A percentile compares a stretch with the other conserved stretches of the same genome.
Conservation (phyloP, 139 green algal species). For the Auxenochlorella pyrenoidosa region DNA sequence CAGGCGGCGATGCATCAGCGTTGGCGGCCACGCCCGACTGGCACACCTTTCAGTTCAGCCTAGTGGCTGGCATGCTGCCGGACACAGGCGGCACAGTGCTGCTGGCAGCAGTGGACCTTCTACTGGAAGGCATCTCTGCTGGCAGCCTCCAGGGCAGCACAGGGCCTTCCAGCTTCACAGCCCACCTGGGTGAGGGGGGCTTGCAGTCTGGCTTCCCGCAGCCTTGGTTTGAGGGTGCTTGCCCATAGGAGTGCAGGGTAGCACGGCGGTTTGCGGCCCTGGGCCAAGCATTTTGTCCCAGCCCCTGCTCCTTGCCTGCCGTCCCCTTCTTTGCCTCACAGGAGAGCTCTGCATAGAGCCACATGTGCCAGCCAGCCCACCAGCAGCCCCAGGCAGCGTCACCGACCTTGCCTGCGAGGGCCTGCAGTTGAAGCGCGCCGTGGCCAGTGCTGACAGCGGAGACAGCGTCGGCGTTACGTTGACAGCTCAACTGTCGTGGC, state of each 20-base stretch:
- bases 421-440: not conserved
- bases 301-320: not conserved
- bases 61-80: not conserved
- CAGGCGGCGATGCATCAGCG: not conserved
- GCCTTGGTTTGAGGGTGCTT: not conserved
- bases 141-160: not conserved
- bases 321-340: not conserved
- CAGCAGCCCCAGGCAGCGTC: not conserved
- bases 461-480: not conserved
- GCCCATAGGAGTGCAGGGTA: too few species aligned
- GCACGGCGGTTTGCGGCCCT: too few species aligned
- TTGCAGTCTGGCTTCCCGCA: not conserved
- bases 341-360: conserved; percentile 27
- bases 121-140: not conserved
- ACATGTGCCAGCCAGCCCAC: not conserved
- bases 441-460: not conserved
- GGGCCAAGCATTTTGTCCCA: too few species aligned
- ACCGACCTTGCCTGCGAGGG: not conserved
- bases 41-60: not conserved
- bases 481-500: not conserved
- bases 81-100: not conserved
- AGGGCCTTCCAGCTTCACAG: not conserved
- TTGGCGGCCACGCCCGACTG: not conserved
- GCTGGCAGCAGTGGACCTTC: not conserved
- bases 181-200: not conserved